Conservation (phyloP, 805 yeast genomes). For the Cyberlindnera samutprakarnensis region DNA sequence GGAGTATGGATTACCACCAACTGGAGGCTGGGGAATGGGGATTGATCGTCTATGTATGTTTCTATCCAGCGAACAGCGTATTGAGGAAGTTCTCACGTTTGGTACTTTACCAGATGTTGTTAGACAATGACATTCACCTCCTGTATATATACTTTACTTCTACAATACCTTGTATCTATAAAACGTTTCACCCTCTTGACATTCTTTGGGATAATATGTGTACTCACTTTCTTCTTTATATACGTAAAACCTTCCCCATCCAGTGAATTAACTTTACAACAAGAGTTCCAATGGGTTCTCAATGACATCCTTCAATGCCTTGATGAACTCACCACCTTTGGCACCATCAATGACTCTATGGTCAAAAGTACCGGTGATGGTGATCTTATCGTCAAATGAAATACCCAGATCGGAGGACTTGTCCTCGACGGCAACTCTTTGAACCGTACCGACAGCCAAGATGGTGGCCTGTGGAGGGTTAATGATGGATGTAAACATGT, state of each 20-base stretch:
- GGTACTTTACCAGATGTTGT: constrained; percentile 68
- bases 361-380: constrained; percentile 94
- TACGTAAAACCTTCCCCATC: too few species aligned
- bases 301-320: constrained; percentile 79
- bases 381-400: constrained; percentile 84
- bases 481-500: constrained; percentile 89
- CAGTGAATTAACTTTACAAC: constrained; percentile 50
- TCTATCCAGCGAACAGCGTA: constrained; percentile 53
- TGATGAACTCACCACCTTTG: constrained; percentile 93
- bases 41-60: constrained; percentile 84
- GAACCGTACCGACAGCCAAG: constrained; percentile 89
- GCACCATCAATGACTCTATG: constrained; percentile 98
- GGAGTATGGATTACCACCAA: constrained; percentile 95
- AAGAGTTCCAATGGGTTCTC: constrained; percentile 96
- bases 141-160: too few species aligned
- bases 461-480: constrained; percentile 97
- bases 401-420: constrained; percentile 86
- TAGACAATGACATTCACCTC: constrained; percentile 52
- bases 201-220: too few species aligned
- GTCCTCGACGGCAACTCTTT: constrained; percentile 90
- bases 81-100: constrained; percentile 69
- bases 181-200: too few species aligned
- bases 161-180: too few species aligned
- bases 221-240: too few species aligned
- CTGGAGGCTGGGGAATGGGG: constrained; percentile 98